Conservation (phyloP, 305 asterid species). For the Vinca major region DNA sequence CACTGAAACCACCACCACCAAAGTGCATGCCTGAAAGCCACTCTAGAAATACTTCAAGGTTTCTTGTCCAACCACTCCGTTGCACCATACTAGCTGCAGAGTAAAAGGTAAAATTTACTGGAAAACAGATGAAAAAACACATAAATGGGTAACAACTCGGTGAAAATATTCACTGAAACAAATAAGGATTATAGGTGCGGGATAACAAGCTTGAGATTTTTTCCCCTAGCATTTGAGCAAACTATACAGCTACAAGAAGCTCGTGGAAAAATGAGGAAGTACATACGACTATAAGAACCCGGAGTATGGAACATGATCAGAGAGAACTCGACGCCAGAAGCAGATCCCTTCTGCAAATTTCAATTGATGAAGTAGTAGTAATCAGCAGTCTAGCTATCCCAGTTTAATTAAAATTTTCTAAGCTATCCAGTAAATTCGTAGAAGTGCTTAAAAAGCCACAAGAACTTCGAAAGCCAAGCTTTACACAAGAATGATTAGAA, state of each 20-base stretch:
- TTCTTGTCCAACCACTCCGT: conserved; percentile 93
- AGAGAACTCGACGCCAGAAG: conserved; percentile 40
- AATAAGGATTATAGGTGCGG: neutral
- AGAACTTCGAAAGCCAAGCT: neutral
- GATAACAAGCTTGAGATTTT: neutral
- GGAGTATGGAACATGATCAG: conserved; percentile 66
- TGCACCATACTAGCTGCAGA: conserved; percentile 73
- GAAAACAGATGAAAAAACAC: conserved; percentile 15
- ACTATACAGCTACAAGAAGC: neutral
- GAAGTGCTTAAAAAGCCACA: neutral
- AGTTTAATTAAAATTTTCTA: neutral
- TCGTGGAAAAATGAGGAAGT: conserved; percentile 12
- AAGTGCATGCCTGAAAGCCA: conserved; percentile 84
- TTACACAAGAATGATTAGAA: neutral
- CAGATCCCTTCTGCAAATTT: conserved; percentile 50
- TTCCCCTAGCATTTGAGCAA: neutral
- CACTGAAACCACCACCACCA: conserved; percentile 86
- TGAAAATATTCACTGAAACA: neutral
- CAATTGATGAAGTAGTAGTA: neutral
- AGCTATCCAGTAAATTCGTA: neutral
- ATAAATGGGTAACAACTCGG: conserved; percentile 1
- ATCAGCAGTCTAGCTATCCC: conserved; percentile 4
- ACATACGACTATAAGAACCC: conserved; percentile 71
- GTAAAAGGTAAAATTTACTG: conserved; percentile 14
- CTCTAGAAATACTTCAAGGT: conserved; percentile 69